A percentile compares a stretch with the other conserved stretches of the same genome.
Evolutionary conservation across 2,329 filamentous ascomycete genomes (phyloP).

Genomic region (Botryotinia calthae): DNA sequence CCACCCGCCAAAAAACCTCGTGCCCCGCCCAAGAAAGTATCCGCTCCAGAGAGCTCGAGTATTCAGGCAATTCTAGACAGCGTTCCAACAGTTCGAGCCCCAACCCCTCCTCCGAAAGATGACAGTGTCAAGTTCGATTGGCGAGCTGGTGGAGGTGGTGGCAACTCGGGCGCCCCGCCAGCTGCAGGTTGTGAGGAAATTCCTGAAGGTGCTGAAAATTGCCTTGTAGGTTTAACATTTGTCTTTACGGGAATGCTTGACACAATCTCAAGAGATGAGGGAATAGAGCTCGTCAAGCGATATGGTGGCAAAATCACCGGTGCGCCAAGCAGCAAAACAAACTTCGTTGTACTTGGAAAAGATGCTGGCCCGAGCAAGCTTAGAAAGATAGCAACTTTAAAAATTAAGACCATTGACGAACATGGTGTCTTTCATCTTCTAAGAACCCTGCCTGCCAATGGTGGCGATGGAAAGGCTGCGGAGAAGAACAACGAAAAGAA

Average conservation of each 20-base stretch:
- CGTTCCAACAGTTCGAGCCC: conserved; percentile 78
- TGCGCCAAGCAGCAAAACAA: conserved; percentile 88
- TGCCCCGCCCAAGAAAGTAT: conserved; percentile 55
- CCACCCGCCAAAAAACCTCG: conserved; percentile 39
- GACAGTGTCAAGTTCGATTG: conserved; percentile 77
- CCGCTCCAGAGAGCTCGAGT: conserved; percentile 63
- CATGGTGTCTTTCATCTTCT: conserved; percentile 88
- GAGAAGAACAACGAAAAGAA: conserved; percentile 83
- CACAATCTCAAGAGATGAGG: conserved; percentile 79
- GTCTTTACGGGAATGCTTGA: conserved; percentile 91
- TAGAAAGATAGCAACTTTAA: conserved; percentile 74
- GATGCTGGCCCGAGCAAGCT: conserved; percentile 95
- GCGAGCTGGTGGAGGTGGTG: conserved; percentile 58
- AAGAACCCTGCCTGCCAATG: conserved; percentile 73
- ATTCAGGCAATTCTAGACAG: conserved; percentile 84
- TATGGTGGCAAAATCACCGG: conserved; percentile 90
- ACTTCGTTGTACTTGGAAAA: conserved; percentile 83
- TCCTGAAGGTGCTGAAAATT: conserved; percentile 82
- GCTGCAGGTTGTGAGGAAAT: conserved; percentile 65
- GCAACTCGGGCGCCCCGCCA: conserved; percentile 61
- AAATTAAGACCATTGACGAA: conserved; percentile 91
- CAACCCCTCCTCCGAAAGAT: conserved; percentile 74
- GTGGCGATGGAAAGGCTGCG: conserved; percentile 83
- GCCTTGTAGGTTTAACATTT: conserved; percentile 83
- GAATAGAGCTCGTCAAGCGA: conserved; percentile 79